These are phyloP conservation scores for Yamadazyma insecticola DNA, from an alignment of 805 yeast species.

Conservation along the genomic window DNA sequence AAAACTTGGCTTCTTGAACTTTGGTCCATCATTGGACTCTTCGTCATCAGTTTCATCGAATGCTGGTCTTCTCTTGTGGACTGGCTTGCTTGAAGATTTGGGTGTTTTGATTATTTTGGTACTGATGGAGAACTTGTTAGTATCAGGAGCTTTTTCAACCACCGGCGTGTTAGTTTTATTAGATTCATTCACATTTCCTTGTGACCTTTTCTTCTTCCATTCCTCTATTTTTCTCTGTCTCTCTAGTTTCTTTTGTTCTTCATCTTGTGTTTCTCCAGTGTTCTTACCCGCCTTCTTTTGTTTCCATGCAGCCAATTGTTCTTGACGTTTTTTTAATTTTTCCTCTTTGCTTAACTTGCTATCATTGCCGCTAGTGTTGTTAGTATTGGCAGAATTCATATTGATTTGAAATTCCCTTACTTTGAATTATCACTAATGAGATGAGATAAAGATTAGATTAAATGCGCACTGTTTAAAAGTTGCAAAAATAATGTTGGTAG, in stretches of 20 bases:
- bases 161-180: constrained; percentile 17
- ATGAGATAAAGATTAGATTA: no score
- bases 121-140: no score
- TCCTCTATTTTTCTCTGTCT: constrained; percentile 42
- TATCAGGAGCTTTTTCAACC: constrained; percentile 22
- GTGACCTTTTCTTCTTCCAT: constrained; percentile 42
- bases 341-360: constrained; percentile 27
- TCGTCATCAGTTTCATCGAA: constrained; percentile 34
- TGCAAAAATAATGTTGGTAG: no score
- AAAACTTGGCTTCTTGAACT: constrained; percentile 2
- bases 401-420: no score
- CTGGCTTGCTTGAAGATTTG: neutral
- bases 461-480: no score
- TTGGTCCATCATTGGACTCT: constrained; percentile 3
- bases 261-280: constrained; percentile 10
- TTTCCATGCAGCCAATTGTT: constrained; percentile 58
- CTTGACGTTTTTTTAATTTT: constrained; percentile 41
- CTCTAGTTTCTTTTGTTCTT: constrained; percentile 13
- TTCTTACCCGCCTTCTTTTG: constrained; percentile 41
- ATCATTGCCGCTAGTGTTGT: neutral
- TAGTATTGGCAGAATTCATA: no score
- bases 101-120: no score
- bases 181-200: constrained; percentile 2
- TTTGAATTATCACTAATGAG: no score
- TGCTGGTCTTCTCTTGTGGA: constrained; percentile 5